Conservation (phyloP, 331 rosid species). For the Malus hybrid region DNA sequence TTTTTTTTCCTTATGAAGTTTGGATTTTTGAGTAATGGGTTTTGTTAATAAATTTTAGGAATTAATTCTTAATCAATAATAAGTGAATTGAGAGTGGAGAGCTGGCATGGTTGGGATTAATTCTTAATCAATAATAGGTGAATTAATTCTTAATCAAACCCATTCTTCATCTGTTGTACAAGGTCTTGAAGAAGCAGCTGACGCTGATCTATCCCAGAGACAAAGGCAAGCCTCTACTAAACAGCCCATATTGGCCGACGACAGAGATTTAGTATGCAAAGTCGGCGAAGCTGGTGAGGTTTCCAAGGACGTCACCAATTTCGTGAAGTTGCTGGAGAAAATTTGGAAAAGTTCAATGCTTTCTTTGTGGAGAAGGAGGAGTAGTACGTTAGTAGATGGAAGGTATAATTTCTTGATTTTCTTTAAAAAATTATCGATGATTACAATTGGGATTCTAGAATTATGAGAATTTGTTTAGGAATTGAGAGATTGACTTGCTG, state of each 20-base stretch:
- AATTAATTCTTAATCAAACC: too few species aligned
- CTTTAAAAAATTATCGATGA: neutral
- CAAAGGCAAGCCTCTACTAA: slow-evolving; percentile 20
- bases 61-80: too few species aligned
- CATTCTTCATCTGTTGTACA: slow-evolving; percentile 37
- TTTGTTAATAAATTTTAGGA: too few species aligned
- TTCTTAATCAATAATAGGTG: too few species aligned
- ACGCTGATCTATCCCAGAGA: slow-evolving; percentile 49
- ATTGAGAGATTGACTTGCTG: neutral
- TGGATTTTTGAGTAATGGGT: too few species aligned
- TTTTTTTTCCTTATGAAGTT: too few species aligned
- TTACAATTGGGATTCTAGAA: neutral
- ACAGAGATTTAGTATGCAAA: too few species aligned
- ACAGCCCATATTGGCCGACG: slow-evolving; percentile 24
- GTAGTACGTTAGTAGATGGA: slow-evolving; percentile 58
- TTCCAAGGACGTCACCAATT: slow-evolving; percentile 41
- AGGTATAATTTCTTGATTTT: slow-evolving; percentile 23
- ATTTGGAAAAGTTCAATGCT: slow-evolving; percentile 23
- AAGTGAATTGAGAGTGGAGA: too few species aligned
- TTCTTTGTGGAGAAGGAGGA: slow-evolving; percentile 44
- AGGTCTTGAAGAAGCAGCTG: slow-evolving; percentile 65
- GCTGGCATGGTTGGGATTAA: too few species aligned
- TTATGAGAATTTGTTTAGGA: neutral
- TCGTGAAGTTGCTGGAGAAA: slow-evolving; percentile 53
- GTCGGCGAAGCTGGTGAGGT: slow-evolving; percentile 17